A percentile compares a stretch with the other conserved stretches of the same genome.
These are phyloP conservation scores for Thelonectria blattea DNA, from an alignment of 2,329 filamentous ascomycete species.

Conservation along the genomic window DNA sequence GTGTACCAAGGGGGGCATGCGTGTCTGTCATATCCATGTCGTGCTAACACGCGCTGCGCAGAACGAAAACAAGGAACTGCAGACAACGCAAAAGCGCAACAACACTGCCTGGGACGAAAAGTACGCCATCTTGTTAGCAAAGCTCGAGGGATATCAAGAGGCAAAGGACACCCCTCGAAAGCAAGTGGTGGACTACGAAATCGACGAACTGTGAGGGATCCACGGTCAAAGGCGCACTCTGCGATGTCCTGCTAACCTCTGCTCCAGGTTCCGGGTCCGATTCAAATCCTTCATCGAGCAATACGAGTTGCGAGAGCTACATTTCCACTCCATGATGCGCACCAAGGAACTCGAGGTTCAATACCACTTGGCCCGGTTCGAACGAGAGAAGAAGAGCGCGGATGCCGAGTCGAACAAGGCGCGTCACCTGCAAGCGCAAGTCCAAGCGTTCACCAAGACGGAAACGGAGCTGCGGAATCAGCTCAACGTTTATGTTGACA, in stretches of 20 bases:
- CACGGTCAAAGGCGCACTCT: background rate
- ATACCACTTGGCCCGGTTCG: conserved; percentile 84
- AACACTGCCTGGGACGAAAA: conserved; percentile 85
- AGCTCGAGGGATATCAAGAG: conserved; percentile 87
- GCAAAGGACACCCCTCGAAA: conserved; percentile 84
- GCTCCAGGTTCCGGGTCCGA: conserved; percentile 74
- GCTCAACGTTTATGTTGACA: conserved; percentile 97
- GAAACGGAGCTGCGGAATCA: conserved; percentile 93
- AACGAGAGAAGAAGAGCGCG: conserved; percentile 87
- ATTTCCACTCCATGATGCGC: conserved; percentile 89
- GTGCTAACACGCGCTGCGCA: conserved; percentile 45
- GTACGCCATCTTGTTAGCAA: conserved; percentile 78
- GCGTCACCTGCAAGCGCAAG: conserved; percentile 85
- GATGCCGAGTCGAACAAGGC: conserved; percentile 82
- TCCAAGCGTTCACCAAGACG: conserved; percentile 94
- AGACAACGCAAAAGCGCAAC: conserved; percentile 83
- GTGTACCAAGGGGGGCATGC: conserved; percentile 29
- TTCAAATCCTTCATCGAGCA: conserved; percentile 97
- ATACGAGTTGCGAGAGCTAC: conserved; percentile 92
- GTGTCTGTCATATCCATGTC: background rate
- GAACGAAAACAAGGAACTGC: conserved; percentile 92
- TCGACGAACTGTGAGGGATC: conserved; percentile 82
- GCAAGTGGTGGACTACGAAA: conserved; percentile 81
- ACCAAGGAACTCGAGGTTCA: conserved; percentile 97
- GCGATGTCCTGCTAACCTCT: conserved; percentile 16